Evolutionary conservation across 495 filamentous ascomycete species (phyloP), one percentile per base, ranked within the genome.

Genomic region (Bryoglossum gracile): DNA sequence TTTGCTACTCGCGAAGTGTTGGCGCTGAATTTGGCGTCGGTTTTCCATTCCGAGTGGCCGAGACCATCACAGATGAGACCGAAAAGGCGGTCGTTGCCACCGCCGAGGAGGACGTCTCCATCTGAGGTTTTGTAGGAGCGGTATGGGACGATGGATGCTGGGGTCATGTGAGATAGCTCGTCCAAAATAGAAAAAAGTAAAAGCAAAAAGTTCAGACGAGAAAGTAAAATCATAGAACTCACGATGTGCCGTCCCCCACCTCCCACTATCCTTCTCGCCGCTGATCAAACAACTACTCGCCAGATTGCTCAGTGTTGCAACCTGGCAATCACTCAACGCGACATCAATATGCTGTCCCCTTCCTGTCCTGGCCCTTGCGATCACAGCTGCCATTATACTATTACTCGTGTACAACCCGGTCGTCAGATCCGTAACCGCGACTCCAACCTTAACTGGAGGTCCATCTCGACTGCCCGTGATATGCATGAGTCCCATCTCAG

Each of bases 371-470:
- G 57, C 74, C 13, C 92, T 76, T 1, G 77, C 75, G 42, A 98
- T 69, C 37, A 98, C 68, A 0, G 94, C 90, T 0, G 92, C 92
- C 88, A 97, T 94, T 59, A 98, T 89, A 25, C 85, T 79, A 66
- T 97, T 97, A 39, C 86, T 89, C n/a, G 92, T 89, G 62, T 97
- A 97, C n/a, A 98, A 61, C 0, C 92, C 92, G 0, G 92, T 97
- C 0, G 92, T 97, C 43, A 98, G 65, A 62, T 98, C 92, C 0
- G 94, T 98, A 5, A 97, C 91, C 4, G 92, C 92, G 11, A 97
- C 92, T 3, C 92, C 92, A 2, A 98, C 92, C 67, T 98, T 98
- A 11, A 95, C 94, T 0, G 94, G 94, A 2, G 89, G 86, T 0
- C 92, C 88, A 48, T 94, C 87, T 55, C 87, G 69, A 34, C 74